Base-by-base conservation (phyloP, 805 yeast genomes). In the Candida vaughaniae region DNA sequence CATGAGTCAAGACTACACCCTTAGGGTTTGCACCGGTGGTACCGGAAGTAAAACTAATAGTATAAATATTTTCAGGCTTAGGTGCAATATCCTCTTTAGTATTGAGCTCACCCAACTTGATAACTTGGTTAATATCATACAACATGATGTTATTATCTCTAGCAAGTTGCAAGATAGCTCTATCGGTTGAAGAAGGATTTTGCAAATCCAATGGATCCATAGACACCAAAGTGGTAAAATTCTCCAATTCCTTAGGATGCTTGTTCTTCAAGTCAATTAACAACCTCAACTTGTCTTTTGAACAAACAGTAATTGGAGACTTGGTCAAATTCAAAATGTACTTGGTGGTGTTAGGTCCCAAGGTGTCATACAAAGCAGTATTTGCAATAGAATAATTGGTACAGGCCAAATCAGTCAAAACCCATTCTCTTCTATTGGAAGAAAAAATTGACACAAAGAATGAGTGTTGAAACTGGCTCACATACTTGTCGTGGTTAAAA, bases 11-110 rank as follows among this genome's bases (percentile, higher is more conserved):
- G 16, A 72, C 75, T 12, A 79, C 89, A 36, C 90, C 90, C 58
- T 83, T 82, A 32, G 90, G 90, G 23, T 46, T 45, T 12, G 71
- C 58, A 12, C 88, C 88, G 1, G 89, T 82, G 2, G 90, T 82
- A 22, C 90, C 90, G 0, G 86, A 79, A 2, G 90, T 83, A 55
- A 82, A 82, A 6, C 82, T 77, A 32, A 83, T 74, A 12, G 89
- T 80, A 53, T 77, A 78, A 22, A 53, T 36, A 19, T 61, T 53
- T 11, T 75, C 71, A 1, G 80, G 74, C 1, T 56, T 61, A 17
- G 87, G 84, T 9, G 76, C 75, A 18, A 54, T 40, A 25, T 50
- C 54, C 2, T 27, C 56, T 51, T 41, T 56, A 50, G 28, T 71
- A 60, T 33, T 44, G 5, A 43, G 34, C 56, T 50, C 35, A 41